Base-by-base conservation (phyloP, 306 rosid genomes). In the Fragaria ananassa region DNA sequence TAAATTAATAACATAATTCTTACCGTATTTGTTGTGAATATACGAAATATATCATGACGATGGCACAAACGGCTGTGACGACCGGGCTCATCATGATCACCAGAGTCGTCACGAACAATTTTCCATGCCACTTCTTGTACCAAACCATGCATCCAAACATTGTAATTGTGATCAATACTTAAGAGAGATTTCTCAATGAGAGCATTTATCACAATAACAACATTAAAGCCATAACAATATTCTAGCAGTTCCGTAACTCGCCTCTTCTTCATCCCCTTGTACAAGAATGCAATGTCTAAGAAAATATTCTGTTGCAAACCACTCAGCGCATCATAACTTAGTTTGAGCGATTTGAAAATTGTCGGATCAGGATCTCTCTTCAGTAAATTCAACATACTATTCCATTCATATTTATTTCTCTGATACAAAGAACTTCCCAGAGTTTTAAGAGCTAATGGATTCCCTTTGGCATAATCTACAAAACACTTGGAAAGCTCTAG, bases 111-210 rank as follows among this genome's bases (percentile, higher is more conserved):
- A 11, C 31, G 34, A 71, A 82, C 85, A 77, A 84, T 80, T 3
- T 19, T 3, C 31, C 63, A 23, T 18, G 85, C 85, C 83, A 83
- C 60, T 31, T 77, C 66, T 72, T 81, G 75, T 42, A 87, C 53
- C 75, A 84, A 68, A 82, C 75, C 75, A 73, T 87, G 88, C 84
- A 87, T 76, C 17, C 10, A 53, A 1, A 72, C 15, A 3, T 9
- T 4, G 0, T n/a, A 7, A 2, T 11, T 0, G 12, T 2, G 0
- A 8, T 9, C 50, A 39, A 70, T 70, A 27, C 84, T 29, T 29
- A 29, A 29, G 31, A 29, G 34, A 31, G 34, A 31, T 31, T 31
- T 31, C 34, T 31, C 34, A 60, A 70, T 35, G 54, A 86, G 82
- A 70, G 69, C 46, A 39, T 39, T 39, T 39, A 39, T 6, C 42